A percentile compares a stretch with the other conserved stretches of the same genome.
Conservation (phyloP, 345 rosid genomes). For the Hevea brasiliensis region DNA sequence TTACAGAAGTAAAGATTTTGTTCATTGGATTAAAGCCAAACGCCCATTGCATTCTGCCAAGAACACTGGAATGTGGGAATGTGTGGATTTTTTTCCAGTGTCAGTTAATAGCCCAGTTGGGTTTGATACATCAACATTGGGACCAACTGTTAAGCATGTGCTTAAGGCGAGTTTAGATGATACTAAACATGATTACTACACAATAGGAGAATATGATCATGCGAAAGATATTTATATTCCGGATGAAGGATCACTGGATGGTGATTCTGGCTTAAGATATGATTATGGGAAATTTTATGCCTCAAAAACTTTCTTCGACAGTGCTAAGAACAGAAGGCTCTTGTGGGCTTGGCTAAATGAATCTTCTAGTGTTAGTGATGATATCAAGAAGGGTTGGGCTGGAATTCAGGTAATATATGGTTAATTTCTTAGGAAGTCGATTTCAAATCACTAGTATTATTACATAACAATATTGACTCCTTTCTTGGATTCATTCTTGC, state of each 20-base stretch:
- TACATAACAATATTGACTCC: no score
- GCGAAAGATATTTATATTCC: slow-evolving; percentile 44
- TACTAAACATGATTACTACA: slow-evolving; percentile 50
- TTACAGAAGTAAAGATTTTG: slow-evolving; percentile 56
- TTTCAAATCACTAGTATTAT: no score
- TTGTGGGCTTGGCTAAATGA: slow-evolving; percentile 77
- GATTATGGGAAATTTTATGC: slow-evolving; percentile 86
- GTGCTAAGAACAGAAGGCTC: slow-evolving; percentile 45
- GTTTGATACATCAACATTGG: slow-evolving; percentile 28
- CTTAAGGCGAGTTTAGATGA: slow-evolving; percentile 57
- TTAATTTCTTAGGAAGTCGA: no score
- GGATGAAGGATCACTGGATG: slow-evolving; percentile 44
- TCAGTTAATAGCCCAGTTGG: slow-evolving; percentile 18
- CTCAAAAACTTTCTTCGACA: slow-evolving; percentile 69
- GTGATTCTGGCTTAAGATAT: slow-evolving; percentile 44
- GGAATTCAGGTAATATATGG: slow-evolving; percentile 57
- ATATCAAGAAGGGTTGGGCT: slow-evolving; percentile 63
- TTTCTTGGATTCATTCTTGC: not conserved
- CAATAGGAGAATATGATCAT: slow-evolving; percentile 42
- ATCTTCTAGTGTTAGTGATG: slow-evolving; percentile 40
- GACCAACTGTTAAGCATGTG: slow-evolving; percentile 39
- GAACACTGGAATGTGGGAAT: slow-evolving; percentile 80
- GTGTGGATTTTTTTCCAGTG: slow-evolving; percentile 77
- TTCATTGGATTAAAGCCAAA: slow-evolving; percentile 42
- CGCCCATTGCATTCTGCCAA: slow-evolving; percentile 51